These are phyloP conservation scores for Dacryopinax primogenitus DNA, from an alignment of 768 basidiomycete genomes.

Conservation along the genomic window DNA sequence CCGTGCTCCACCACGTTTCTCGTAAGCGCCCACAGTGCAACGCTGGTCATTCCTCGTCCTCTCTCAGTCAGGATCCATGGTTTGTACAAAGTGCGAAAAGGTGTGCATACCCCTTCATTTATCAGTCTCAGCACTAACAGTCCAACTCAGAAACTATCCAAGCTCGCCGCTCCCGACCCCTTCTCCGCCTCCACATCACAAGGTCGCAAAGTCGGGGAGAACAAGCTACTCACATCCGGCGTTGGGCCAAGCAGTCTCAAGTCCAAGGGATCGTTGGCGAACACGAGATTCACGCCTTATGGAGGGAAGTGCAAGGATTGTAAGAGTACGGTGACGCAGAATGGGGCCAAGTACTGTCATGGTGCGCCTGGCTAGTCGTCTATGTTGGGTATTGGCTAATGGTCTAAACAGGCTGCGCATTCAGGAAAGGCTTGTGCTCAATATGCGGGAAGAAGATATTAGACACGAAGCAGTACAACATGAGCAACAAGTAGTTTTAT, in stretches of 20 bases:
- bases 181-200: constrained; percentile 67
- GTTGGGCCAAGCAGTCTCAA: background rate
- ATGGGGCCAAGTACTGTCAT: constrained; percentile 80
- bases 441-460: constrained; percentile 57
- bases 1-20: background rate
- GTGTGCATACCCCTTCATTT: background rate
- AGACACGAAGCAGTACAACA: constrained; percentile 3
- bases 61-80: background rate
- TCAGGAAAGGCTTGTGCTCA: constrained; percentile 72
- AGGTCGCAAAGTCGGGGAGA: constrained; percentile 68
- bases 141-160: constrained; percentile 66
- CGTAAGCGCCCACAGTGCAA: background rate
- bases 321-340: constrained; percentile 71
- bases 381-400: constrained; percentile 10
- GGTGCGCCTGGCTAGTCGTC: constrained; percentile 31
- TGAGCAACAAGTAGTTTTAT: background rate
- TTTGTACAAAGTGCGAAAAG: constrained; percentile 6
- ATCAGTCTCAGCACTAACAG: background rate
- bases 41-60: background rate
- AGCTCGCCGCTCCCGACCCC: constrained; percentile 79
- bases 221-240: constrained; percentile 46
- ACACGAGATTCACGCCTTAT: constrained; percentile 62
- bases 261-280: background rate
- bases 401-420: constrained; percentile 55
- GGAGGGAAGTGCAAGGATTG: constrained; percentile 80